Evolutionary conservation across 2,329 filamentous ascomycete species (phyloP).

Genomic region (Rosellinia necatrix): DNA sequence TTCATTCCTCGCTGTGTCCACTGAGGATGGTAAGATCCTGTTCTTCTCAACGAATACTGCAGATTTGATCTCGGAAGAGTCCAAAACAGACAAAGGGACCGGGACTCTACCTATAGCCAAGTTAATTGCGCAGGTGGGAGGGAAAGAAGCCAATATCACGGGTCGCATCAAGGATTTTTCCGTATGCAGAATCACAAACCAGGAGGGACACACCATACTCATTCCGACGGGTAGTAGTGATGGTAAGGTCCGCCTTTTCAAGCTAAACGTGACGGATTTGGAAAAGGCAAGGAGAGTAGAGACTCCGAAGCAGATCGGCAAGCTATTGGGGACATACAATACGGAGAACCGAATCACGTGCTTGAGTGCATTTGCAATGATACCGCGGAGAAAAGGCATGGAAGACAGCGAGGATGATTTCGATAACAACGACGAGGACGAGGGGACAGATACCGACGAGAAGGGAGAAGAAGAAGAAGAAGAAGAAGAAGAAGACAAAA

Average conservation of each 20-base stretch:
- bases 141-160: slow-evolving; percentile 67
- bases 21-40: slow-evolving; percentile 85
- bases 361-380: slow-evolving; percentile 83
- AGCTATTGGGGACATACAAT: slow-evolving; percentile 75
- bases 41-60: slow-evolving; percentile 74
- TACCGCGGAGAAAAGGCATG: slow-evolving; percentile 64
- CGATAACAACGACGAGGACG: slow-evolving; percentile 32
- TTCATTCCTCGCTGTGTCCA: slow-evolving; percentile 74
- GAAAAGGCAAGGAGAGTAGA: slow-evolving; percentile 36
- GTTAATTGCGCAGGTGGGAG: slow-evolving; percentile 78
- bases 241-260: slow-evolving; percentile 82
- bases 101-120: slow-evolving; percentile 60
- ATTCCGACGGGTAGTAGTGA: slow-evolving; percentile 82
- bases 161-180: slow-evolving; percentile 89
- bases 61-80: slow-evolving; percentile 47
- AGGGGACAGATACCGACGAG: slow-evolving; percentile 25
- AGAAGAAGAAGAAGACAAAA: slow-evolving; percentile 24
- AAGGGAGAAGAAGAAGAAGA: slow-evolving; percentile 26
- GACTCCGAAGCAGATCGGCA: slow-evolving; percentile 55
- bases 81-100: slow-evolving; percentile 48
- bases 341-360: slow-evolving; percentile 91
- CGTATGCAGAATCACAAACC: slow-evolving; percentile 54
- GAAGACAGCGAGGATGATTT: slow-evolving; percentile 58
- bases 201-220: slow-evolving; percentile 51
- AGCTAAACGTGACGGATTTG: slow-evolving; percentile 53